Base-by-base conservation (phyloP, 441 rosid genomes). In the Pelargonium australe region DNA sequence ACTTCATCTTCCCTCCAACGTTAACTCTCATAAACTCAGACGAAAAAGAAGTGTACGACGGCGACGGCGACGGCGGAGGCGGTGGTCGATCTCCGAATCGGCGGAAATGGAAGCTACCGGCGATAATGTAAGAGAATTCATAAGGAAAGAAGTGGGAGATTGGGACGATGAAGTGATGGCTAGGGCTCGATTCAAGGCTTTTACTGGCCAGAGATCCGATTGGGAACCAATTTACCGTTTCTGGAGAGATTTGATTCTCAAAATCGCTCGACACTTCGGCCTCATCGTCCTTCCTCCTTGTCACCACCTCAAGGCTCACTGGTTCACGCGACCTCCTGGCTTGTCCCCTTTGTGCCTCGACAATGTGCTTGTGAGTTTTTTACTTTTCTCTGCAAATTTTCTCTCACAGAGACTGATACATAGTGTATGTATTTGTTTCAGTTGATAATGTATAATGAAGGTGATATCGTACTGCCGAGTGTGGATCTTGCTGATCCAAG, bases 161-260 rank as follows among this genome's bases (percentile, higher is more conserved):
- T 90, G 95, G 95, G 92, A 86, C 76, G 90, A 90, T 47, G 93
- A 90, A 44, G 79, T 84, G 12, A 76, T 83, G 12, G 79, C 96
- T 55, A 85, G 77, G 16, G 91, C 97, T 47, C 83, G 97, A 60
- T 93, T 87, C 85, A 90, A 90, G 72, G 96, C 91, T 5, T 90
- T 93, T 63, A 87, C 90, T 66, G 98, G 98, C 1, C 96, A 92
- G 73, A 88, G 90, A 81, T 84, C 87, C 70, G 96, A 93, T 72
- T 93, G 98, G 98, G 92, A 89, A 63, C 73, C 76, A 7, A 85
- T 68, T 76, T 89, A 72, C 85, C 83, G 67, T 12, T 89, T 89
- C 71, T 87, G 97, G 96, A 85, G 80, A 64, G 87, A 79, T 70
- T 82, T 89, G 81, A 87, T 90, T 61, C 62, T 89, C 73, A 81